Evolutionary conservation across 129 eudicot species (phyloP).

Genomic region (Lactuca saligna): DNA sequence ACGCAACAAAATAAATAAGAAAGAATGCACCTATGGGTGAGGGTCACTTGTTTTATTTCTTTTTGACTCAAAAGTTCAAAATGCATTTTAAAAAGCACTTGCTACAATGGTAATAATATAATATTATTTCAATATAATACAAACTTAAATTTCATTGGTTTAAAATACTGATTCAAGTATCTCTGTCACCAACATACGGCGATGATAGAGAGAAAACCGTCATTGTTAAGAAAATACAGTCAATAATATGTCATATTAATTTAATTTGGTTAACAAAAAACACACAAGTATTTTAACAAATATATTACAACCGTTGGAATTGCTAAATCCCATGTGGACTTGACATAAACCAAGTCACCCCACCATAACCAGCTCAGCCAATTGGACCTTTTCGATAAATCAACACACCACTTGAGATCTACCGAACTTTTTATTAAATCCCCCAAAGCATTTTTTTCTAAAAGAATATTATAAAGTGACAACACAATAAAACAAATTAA

Average conservation of each 20-base stretch:
- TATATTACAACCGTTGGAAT: slow-evolving; percentile 11
- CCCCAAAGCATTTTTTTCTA: not conserved
- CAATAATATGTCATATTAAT: not conserved
- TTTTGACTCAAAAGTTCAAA: slow-evolving; percentile 27
- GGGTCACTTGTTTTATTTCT: slow-evolving; percentile 18
- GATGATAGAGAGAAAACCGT: no score
- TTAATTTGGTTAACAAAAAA: not conserved
- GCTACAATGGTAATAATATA: not conserved
- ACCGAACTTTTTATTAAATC: slow-evolving; percentile 32
- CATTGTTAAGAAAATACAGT: not conserved
- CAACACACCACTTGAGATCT: slow-evolving; percentile 39
- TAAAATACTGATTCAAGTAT: not conserved
- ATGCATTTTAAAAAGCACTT: not conserved
- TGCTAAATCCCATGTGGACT: slow-evolving; percentile 34
- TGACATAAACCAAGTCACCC: slow-evolving; percentile 35
- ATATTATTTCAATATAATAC: not conserved
- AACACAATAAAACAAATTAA: not conserved
- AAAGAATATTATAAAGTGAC: not conserved
- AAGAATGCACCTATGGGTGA: slow-evolving; percentile 22
- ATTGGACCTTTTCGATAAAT: slow-evolving; percentile 32
- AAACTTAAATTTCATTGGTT: not conserved
- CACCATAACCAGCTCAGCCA: slow-evolving; percentile 43
- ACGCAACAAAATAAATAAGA: slow-evolving; percentile 14
- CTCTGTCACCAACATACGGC: not conserved
- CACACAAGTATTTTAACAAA: not conserved